Percentiles rank a stretch among this genome's conserved stretches.
Conservation (phyloP, 2,329 filamentous ascomycete species). For the Elsinoe batatas region DNA sequence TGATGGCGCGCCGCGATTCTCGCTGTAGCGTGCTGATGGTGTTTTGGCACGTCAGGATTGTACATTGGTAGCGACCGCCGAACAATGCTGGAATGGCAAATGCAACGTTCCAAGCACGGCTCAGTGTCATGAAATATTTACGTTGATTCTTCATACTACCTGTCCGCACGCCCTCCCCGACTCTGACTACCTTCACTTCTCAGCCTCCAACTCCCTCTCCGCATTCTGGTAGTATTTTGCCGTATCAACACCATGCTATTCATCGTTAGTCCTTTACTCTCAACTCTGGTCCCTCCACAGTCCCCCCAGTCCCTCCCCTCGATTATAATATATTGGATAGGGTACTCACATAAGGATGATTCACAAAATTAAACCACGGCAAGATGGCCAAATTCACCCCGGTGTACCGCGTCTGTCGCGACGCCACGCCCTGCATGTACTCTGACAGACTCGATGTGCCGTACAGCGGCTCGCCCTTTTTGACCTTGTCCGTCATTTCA, state of each 20-base stretch:
- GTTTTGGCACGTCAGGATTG: too few relatives aligned
- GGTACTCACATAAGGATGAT: constrained; percentile 58
- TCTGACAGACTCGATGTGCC: constrained; percentile 67
- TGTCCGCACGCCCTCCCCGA: too few relatives aligned
- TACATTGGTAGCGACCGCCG: not conserved
- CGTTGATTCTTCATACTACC: not conserved
- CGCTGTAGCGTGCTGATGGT: too few relatives aligned
- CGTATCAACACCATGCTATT: constrained; percentile 90
- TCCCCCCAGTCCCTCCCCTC: too few relatives aligned
- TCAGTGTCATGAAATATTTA: not conserved
- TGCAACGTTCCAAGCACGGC: too few relatives aligned
- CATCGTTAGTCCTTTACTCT: not conserved
- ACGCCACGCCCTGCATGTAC: constrained; percentile 88
- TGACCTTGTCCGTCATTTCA: constrained; percentile 96
- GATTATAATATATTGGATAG: not conserved
- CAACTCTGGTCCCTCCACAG: not conserved
- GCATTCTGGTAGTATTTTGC: constrained; percentile 97
- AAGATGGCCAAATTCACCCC: constrained; percentile 74
- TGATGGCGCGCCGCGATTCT: not conserved
- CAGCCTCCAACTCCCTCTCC: constrained; percentile 82
- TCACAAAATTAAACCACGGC: constrained; percentile 98
- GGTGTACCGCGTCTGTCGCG: constrained; percentile 85
- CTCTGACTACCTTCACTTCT: constrained; percentile 45
- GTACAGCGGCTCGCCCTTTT: constrained; percentile 82
- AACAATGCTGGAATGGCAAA: not conserved